Conservation (phyloP, 768 basidiomycete genomes). For the Tulasnella sp. region DNA sequence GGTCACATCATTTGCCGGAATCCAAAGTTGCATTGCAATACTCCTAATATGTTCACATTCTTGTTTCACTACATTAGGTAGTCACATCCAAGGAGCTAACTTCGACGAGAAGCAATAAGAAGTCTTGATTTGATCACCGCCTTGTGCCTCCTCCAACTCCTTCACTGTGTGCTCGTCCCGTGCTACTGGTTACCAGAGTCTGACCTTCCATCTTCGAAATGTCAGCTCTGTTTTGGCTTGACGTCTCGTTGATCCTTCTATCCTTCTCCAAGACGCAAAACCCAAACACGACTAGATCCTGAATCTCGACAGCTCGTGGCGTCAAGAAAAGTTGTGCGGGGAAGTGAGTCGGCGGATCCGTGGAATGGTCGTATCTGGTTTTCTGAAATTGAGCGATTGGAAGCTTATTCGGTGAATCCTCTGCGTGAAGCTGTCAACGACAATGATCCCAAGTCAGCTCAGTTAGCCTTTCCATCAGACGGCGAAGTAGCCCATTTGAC, state of each 20-base stretch:
- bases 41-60: too few relatives aligned
- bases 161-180: too few relatives aligned
- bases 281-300: slow-evolving; percentile 30
- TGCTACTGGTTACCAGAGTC: too few relatives aligned
- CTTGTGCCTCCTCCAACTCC: too few relatives aligned
- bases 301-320: slow-evolving; percentile 27
- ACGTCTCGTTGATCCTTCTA: slow-evolving; percentile 26
- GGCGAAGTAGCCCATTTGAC: neutral
- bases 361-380: slow-evolving; percentile 21
- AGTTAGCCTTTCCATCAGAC: neutral
- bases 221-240: slow-evolving; percentile 20
- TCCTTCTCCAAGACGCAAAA: slow-evolving; percentile 34
- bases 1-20: too few relatives aligned
- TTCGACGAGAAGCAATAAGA: too few relatives aligned
- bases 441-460: neutral
- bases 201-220: too few relatives aligned
- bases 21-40: too few relatives aligned
- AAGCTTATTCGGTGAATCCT: slow-evolving; percentile 24
- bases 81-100: too few relatives aligned
- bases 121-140: too few relatives aligned
- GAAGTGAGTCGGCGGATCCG: slow-evolving; percentile 18
- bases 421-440: slow-evolving; percentile 26
- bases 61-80: too few relatives aligned
- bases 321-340: slow-evolving; percentile 28
- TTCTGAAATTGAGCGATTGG: slow-evolving; percentile 31